A percentile compares a stretch with the other conserved stretches of the same genome.
phyloP scores from a whole-genome alignment of 2,329 filamentous ascomycete genomes.

The Aspergillus spinulosporus region DNA sequence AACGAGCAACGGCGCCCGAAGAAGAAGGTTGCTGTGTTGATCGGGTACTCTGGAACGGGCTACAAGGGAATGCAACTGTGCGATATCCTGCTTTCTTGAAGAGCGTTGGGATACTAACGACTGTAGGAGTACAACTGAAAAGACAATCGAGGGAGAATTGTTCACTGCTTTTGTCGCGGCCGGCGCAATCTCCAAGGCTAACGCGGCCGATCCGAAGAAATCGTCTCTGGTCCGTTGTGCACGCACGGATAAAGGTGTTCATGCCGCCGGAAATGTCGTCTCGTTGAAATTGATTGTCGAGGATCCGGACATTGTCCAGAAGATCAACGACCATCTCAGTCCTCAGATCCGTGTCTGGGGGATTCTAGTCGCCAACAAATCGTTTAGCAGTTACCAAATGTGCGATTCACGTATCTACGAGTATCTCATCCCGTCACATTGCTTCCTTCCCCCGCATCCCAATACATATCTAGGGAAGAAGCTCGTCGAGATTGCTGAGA shows the following conservation, averaged over 20 bases:
- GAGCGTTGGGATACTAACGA: conserved; percentile 4
- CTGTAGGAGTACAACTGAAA: conserved; percentile 60
- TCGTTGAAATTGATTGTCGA: conserved; percentile 95
- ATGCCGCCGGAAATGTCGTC: conserved; percentile 92
- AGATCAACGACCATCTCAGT: conserved; percentile 83
- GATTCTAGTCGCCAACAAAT: conserved; percentile 81
- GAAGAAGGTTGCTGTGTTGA: conserved; percentile 91
- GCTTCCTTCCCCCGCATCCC: conserved; percentile 87
- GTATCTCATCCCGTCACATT: conserved; percentile 92
- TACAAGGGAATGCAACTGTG: conserved; percentile 96
- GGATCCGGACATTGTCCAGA: conserved; percentile 80
- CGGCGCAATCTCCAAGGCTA: conserved; percentile 92
- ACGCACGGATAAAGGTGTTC: conserved; percentile 94
- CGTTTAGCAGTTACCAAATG: conserved; percentile 91
- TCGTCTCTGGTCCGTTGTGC: conserved; percentile 92
- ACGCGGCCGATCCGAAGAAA: conserved; percentile 95
- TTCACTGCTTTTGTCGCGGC: conserved; percentile 90
- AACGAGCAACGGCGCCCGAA: conserved; percentile 86
- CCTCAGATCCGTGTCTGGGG: conserved; percentile 95
- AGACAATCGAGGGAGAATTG: conserved; percentile 93
- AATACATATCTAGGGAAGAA: conserved; percentile 81
- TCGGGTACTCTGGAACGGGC: conserved; percentile 93
- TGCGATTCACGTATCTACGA: conserved; percentile 98
- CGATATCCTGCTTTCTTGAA: conserved; percentile 13
- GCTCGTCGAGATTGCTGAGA: conserved; percentile 73